Base-by-base conservation (phyloP, 169 alveolate genomes). In the Babesia caballi region DNA sequence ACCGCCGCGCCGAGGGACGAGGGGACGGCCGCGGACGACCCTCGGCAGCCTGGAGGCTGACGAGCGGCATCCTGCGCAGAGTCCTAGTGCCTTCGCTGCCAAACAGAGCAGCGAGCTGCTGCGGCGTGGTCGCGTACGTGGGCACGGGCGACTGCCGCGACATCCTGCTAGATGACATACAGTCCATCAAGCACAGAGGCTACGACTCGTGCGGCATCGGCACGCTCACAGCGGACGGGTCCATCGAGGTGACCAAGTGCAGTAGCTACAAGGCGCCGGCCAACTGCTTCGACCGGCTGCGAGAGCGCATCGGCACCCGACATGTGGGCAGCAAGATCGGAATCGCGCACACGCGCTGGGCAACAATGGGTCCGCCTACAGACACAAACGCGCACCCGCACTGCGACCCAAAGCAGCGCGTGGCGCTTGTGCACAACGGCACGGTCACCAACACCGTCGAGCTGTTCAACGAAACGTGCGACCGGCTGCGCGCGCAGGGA, bases 301-400 rank as follows among this genome's bases (percentile, higher is more conserved):
- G 86, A 51, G 63, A 70, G 12, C 90, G 89, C 46, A 71, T 91
- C 32, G 59, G 73, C 32, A 57, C 78, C 35, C 81, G 86, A 38
- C 98, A 96, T 82, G 66, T 59, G 53, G 83, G 86, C 59, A 86
- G 91, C 70, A 80, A 58, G 61, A 88, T 95, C 7, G 99, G 99
- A 17, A 96, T 97, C 40, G 99, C 98, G 11, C 99, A 97, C 83
- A 97, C 99, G 33, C 84, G 99, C 42, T 97, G 99, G 99, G 99
- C 99, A 0, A 97, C 99, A 0, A 97, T 96, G 87, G 99, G 99
- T 21, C 94, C 95, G 6, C 95, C 94, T 61, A 95, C 98, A 3
- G 98, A 96, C 67, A 85, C 81, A 33, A 96, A 96, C 82, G 98
- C 99, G 30, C 99, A 97, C 85, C 99, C 99, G 21, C 99, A 97